These are phyloP conservation scores for Trypanosoma congolense DNA, from an alignment of 208 protist genomes.

Conservation along the genomic window DNA sequence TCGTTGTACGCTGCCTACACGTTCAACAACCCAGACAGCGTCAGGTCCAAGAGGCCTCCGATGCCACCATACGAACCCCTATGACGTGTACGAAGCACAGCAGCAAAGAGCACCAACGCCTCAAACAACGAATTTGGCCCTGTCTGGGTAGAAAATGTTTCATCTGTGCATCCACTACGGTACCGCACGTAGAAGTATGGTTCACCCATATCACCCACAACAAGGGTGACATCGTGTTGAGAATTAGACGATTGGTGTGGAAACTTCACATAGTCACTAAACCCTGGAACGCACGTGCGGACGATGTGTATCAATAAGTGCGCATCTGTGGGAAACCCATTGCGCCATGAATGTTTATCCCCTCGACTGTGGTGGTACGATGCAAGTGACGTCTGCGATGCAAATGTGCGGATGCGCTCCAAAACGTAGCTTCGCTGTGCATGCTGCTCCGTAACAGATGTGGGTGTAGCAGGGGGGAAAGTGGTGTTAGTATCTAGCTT, in stretches of 20 bases:
- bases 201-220: conserved; percentile 67
- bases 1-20: conserved; percentile 10
- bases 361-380: conserved; percentile 48
- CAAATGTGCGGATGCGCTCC: conserved; percentile 43
- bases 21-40: conserved; percentile 20
- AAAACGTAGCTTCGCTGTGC: conserved; percentile 53
- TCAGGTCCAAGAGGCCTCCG: conserved; percentile 57
- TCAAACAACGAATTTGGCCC: conserved; percentile 68
- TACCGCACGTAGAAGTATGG: conserved; percentile 84
- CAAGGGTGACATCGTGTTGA: conserved; percentile 43
- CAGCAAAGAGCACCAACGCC: conserved; percentile 58
- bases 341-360: conserved; percentile 42
- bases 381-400: conserved; percentile 36
- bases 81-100: conserved; percentile 50
- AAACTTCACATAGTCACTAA: conserved; percentile 57
- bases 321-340: conserved; percentile 59
- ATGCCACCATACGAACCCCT: conserved; percentile 51
- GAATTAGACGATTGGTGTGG: conserved; percentile 40
- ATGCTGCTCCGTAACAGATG: conserved; percentile 32
- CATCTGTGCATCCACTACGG: conserved; percentile 21
- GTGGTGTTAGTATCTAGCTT: conserved; percentile 47
- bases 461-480: conserved; percentile 23
- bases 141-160: conserved; percentile 39
- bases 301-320: conserved; percentile 79
- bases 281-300: conserved; percentile 45